A percentile compares a stretch with the other conserved stretches of the same genome.
These are phyloP conservation scores for Polysphondylium violaceum DNA, from an alignment of 78 protist species.

Conservation along the genomic window DNA sequence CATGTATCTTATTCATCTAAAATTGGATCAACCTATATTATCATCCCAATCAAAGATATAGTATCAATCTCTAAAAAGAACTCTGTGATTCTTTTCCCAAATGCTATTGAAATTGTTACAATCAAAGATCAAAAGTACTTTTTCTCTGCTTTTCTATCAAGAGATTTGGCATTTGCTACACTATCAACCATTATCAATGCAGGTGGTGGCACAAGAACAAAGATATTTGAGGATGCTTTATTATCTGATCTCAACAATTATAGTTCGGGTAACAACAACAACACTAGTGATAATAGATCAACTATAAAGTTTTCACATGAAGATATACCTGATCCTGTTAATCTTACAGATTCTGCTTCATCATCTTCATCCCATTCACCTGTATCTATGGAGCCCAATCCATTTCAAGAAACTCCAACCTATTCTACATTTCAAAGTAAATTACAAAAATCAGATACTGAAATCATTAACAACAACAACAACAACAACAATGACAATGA, in stretches of 20 bases:
- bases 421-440: conserved; percentile 25
- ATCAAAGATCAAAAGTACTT: conserved; percentile 60
- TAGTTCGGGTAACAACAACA: not conserved
- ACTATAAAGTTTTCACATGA: conserved; percentile 3
- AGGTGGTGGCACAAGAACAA: conserved; percentile 80
- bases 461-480: not conserved
- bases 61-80: conserved; percentile 58
- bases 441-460: not conserved
- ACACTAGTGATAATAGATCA: not conserved
- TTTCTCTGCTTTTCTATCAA: conserved; percentile 70
- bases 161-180: conserved; percentile 77
- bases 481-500: not conserved
- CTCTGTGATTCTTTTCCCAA: conserved; percentile 70
- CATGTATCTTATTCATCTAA: conserved; percentile 78
- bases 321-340: conserved; percentile 5
- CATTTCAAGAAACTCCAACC: conserved; percentile 61
- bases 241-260: not conserved
- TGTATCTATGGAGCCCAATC: not conserved
- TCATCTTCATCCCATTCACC: not conserved
- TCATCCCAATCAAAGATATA: conserved; percentile 71
- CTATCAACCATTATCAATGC: conserved; percentile 40
- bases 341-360: not conserved
- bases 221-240: conserved; percentile 64
- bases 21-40: conserved; percentile 60
- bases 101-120: conserved; percentile 64